Base-by-base conservation (phyloP, 306 rosid genomes). In the Malus sylvestris region DNA sequence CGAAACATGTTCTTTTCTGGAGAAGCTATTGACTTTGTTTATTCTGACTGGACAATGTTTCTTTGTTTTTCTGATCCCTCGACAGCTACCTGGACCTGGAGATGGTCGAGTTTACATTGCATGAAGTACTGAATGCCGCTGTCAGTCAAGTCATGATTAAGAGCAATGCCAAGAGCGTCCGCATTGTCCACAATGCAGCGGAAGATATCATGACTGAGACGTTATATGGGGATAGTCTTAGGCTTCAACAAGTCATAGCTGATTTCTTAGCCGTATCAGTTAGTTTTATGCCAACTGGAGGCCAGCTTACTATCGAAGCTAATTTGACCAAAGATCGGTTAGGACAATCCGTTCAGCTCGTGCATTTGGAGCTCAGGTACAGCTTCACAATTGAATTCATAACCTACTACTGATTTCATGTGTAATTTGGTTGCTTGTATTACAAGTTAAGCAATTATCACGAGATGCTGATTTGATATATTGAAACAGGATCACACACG, bases 181-280 rank as follows among this genome's bases (percentile, higher is more conserved):
- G 38, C 63, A 53, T 95, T 79, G 91, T 86, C n/a, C 89, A 92
- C n/a, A 89, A 88, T 30, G 93, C 86, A 6, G 57, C 77, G 19
- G 91, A 92, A 75, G 80, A 82, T 70, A 84, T 86, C 73, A 35
- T 58, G 83, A 80, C 72, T 60, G 89, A 88, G 83, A 86, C 88
- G 33, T 79, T 92, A 35, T 95, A 89, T 38, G 99, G 99, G 35
- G 97, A 91, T 81, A 73, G 90, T 71, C 85, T 89, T 49, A 80
- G 99, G 88, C 91, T 95, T 83, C 99, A 95, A 82, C 99, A 95
- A 79, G 88, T 88, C 58, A 40, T 95, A 19, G 89, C 97, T 13
- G 98, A 92, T 74, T 95, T 95, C 78, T 84, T 95, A 70, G 74
- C 85, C 33, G 76, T 88, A 52, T 89, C 96, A 46, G 83, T 95